Percentiles rank a stretch among this genome's conserved stretches.
phyloP scores from a whole-genome alignment of 1,284 basidiomycete genomes.

The Earliella scabrosa region DNA sequence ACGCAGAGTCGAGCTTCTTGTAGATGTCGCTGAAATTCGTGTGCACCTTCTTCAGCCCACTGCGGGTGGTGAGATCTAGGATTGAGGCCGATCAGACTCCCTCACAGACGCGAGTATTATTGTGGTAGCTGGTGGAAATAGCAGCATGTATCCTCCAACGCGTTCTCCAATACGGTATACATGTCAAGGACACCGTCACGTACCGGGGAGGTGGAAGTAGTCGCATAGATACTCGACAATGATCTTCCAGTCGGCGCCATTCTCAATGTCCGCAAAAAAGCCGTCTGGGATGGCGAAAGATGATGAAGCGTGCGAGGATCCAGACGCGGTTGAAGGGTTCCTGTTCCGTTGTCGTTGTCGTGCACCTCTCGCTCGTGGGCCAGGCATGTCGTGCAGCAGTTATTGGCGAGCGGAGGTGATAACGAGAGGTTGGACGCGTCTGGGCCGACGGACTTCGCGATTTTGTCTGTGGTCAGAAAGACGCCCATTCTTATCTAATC shows the following conservation, averaged over 20 bases:
- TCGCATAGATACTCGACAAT: constrained; percentile 53
- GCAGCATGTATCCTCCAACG: too few relatives aligned
- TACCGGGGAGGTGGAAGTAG: constrained; percentile 57
- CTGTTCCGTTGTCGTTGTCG: constrained; percentile 4
- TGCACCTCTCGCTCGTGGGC: constrained; percentile 14
- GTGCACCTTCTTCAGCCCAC: constrained; percentile 66
- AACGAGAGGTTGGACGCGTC: too few relatives aligned
- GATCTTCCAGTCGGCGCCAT: constrained; percentile 51
- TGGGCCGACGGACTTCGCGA: neutral
- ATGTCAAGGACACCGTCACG: too few relatives aligned
- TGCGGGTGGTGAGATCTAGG: constrained; percentile 56
- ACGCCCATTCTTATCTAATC: constrained; percentile 21
- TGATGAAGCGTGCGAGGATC: neutral
- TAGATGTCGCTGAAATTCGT: constrained; percentile 56
- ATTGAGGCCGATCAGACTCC: too few relatives aligned
- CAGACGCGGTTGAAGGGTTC: constrained; percentile 2
- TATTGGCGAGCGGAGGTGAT: too few relatives aligned
- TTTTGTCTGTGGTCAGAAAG: neutral
- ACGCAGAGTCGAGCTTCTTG: constrained; percentile 45
- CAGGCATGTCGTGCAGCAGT: constrained; percentile 10
- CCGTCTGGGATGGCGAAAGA: constrained; percentile 26
- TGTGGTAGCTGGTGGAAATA: too few relatives aligned
- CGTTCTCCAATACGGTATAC: too few relatives aligned
- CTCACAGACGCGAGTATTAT: too few relatives aligned
- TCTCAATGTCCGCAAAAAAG: constrained; percentile 48